Percentiles rank a stretch among this genome's conserved stretches.
Conservation (phyloP, 192 early-diverging fungal genomes). For the Coemansia sp. region DNA sequence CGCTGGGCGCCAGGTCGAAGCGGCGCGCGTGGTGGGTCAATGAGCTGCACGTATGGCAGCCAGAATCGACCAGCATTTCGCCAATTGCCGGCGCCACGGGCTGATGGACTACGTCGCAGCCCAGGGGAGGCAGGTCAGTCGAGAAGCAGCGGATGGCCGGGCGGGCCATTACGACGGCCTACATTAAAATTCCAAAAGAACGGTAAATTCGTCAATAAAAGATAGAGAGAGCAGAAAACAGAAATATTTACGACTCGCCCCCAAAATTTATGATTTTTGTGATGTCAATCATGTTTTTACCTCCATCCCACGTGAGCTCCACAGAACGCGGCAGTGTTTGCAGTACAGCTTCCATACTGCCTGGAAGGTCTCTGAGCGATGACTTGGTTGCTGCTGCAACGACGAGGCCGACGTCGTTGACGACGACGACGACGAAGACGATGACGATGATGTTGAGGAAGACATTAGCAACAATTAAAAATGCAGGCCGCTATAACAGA, state of each 20-base stretch:
- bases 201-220: neutral
- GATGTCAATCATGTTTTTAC: neutral
- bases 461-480: neutral
- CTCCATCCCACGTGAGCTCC: conserved; percentile 51
- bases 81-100: conserved; percentile 30
- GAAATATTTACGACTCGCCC: neutral
- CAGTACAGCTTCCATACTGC: conserved; percentile 48
- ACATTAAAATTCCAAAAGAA: neutral
- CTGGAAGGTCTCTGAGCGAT: conserved; percentile 35
- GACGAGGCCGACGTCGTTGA: neutral
- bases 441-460: no score
- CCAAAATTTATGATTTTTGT: neutral
- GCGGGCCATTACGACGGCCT: conserved; percentile 44
- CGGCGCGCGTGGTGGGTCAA: conserved; percentile 39
- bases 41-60: conserved; percentile 35
- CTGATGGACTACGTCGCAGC: conserved; percentile 42
- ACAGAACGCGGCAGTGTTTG: conserved; percentile 39
- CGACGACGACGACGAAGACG: neutral
- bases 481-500: neutral
- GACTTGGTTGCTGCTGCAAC: neutral
- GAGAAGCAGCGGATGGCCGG: conserved; percentile 47
- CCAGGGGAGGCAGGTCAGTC: conserved; percentile 43
- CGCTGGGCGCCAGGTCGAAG: conserved; percentile 44
- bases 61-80: conserved; percentile 27
- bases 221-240: neutral